These are phyloP conservation scores for Fragaria nilgerrensis DNA, from an alignment of 306 rosid genomes.

Conservation along the genomic window DNA sequence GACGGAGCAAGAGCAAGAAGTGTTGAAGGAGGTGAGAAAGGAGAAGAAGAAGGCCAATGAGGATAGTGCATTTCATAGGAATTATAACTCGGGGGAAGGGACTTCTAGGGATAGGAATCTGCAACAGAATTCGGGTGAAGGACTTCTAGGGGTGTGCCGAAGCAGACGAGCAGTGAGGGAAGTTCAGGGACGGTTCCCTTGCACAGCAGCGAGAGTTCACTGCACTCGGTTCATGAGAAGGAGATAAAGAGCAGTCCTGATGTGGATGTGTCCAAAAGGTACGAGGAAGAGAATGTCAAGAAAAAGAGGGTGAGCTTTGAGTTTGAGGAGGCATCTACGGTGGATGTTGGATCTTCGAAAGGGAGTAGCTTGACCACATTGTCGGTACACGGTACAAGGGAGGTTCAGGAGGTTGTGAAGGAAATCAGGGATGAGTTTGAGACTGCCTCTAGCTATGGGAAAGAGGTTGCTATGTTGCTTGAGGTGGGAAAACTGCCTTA, in stretches of 20 bases:
- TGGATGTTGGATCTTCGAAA: conserved; percentile 76
- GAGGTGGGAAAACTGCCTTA: conserved; percentile 89
- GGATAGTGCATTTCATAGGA: conserved; percentile 21
- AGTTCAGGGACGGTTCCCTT: conserved; percentile 44
- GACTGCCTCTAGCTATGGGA: conserved; percentile 71
- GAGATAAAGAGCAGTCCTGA: conserved; percentile 67
- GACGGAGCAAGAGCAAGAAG: conserved; percentile 70
- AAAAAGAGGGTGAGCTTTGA: conserved; percentile 86
- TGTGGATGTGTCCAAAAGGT: conserved; percentile 42
- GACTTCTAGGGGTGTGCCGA: conserved; percentile 42
- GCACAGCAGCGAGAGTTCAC: conserved; percentile 41
- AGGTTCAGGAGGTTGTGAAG: conserved; percentile 76
- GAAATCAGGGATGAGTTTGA: conserved; percentile 88
- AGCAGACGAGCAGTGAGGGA: conserved; percentile 22
- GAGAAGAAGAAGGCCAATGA: conserved; percentile 46
- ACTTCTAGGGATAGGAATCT: conserved; percentile 62
- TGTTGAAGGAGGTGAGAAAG: conserved; percentile 33
- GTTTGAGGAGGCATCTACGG: conserved; percentile 42
- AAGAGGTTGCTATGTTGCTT: conserved; percentile 84
- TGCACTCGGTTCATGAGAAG: conserved; percentile 35
- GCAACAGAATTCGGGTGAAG: conserved; percentile 43
- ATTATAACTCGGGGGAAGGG: conserved; percentile 61
- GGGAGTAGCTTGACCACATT: conserved; percentile 71
- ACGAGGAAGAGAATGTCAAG: conserved; percentile 41
- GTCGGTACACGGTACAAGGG: conserved; percentile 71